Base-by-base conservation (phyloP, 495 filamentous ascomycete species). In the Schizothecium vesticola region DNA sequence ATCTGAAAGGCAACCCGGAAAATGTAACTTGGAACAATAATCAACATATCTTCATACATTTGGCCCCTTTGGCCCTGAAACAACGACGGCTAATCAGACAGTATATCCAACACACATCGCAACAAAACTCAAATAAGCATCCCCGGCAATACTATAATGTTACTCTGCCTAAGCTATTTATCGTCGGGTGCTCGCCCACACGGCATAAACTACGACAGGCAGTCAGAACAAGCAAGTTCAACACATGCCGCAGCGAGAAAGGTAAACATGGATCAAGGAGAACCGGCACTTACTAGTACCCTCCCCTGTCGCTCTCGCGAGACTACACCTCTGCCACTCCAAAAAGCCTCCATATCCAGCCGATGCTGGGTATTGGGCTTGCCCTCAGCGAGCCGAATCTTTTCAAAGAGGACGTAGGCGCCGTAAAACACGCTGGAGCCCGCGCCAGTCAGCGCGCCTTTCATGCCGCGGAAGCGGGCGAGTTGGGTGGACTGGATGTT, bases 321-420 rank as follows among this genome's bases (percentile, higher is more conserved):
- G 16, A 51, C 43, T n/a, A 16, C 43, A n/a, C 43, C 43, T 8
- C 8, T 16, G 19, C 2, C 4, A 19, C 16, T 5, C 71, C 76
- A 87, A 28, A 80, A 69, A 23, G 77, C 43, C 74, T 89, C 86
- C 83, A 87, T 88, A 6, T 81, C 81, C 71, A 79, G 43, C 16
- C 87, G 73, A 58, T 81, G 77, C 66, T 82, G 80, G 8, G 72
- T 81, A 80, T 87, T 89, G 21, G 81, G 77, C 79, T 86, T 87
- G 16, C 79, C 79, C 71, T 86, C 78, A 57, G 79, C 78, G 36
- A 88, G 75, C 36, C 86, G 75, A 66, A 86, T 61, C 80, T 89
- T 90, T 77, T 89, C 87, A 64, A 89, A 88, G 59, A 78, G 86
- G 23, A 82, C 79, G 72, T 88, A 88, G 3, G 78, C 79, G 16